Conservation (phyloP, 331 rosid species). For the Quercus tomentella region DNA sequence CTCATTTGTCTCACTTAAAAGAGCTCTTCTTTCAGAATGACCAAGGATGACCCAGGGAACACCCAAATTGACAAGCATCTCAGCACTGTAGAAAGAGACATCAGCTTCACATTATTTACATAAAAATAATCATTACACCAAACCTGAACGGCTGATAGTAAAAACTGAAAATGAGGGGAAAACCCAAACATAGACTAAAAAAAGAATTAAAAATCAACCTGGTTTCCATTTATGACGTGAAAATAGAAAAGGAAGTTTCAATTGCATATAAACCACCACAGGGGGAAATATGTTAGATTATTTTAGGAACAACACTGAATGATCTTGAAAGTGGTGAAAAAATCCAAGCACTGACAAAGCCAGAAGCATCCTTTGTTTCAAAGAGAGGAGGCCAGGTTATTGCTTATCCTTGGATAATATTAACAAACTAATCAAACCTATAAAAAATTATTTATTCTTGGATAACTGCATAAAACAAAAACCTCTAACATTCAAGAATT, state of each 20-base stretch:
- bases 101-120: neutral
- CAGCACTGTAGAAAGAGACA: constrained; percentile 47
- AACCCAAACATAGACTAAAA: neutral
- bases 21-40: constrained; percentile 79
- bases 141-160: neutral
- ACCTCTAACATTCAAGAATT: neutral
- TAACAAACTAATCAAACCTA: too few species aligned
- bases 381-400: too few species aligned
- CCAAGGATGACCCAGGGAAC: constrained; percentile 92
- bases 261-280: neutral
- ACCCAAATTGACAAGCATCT: constrained; percentile 83
- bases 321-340: neutral
- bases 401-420: too few species aligned
- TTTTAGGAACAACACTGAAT: neutral
- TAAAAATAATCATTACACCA: neutral
- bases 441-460: neutral
- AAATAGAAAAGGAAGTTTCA: neutral
- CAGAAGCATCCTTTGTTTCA: too few species aligned
- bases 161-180: neutral
- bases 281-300: neutral
- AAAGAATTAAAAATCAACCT: neutral
- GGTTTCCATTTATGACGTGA: neutral
- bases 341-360: too few species aligned
- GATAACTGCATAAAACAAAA: neutral
- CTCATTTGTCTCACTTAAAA: constrained; percentile 73